These are phyloP conservation scores for Alternaria angustiovoidea DNA, from an alignment of 2,329 filamentous ascomycete species.

Conservation along the genomic window DNA sequence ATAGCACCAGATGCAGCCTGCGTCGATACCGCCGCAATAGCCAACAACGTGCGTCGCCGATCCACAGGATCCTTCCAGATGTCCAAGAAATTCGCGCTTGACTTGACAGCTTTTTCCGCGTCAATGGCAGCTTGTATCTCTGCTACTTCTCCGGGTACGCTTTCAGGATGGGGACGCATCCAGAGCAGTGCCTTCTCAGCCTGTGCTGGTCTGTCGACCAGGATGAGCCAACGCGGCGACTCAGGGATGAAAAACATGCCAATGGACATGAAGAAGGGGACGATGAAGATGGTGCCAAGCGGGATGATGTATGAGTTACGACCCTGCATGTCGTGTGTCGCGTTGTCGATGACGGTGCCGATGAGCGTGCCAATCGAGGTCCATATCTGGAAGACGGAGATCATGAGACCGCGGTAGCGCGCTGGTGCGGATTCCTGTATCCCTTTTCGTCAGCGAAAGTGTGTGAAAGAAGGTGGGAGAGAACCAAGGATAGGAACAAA, in stretches of 20 bases:
- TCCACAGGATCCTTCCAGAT: slow-evolving; percentile 63
- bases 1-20: slow-evolving; percentile 65
- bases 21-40: slow-evolving; percentile 58
- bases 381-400: slow-evolving; percentile 60
- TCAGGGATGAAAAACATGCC: slow-evolving; percentile 49
- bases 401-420: slow-evolving; percentile 59
- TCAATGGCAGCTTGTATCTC: slow-evolving; percentile 42
- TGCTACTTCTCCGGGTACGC: slow-evolving; percentile 31
- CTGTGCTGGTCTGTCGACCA: slow-evolving; percentile 27
- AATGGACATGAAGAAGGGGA: slow-evolving; percentile 57
- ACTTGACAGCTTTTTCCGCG: slow-evolving; percentile 55
- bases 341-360: slow-evolving; percentile 63
- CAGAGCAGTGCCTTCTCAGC: slow-evolving; percentile 35
- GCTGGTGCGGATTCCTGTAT: slow-evolving; percentile 57
- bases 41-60: slow-evolving; percentile 59
- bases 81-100: slow-evolving; percentile 60
- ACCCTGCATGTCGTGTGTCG: slow-evolving; percentile 40
- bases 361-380: slow-evolving; percentile 55
- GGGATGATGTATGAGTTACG: slow-evolving; percentile 55
- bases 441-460: too few species aligned
- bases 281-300: slow-evolving; percentile 62
- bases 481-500: too few species aligned
- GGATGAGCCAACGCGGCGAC: slow-evolving; percentile 56
- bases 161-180: slow-evolving; percentile 37
- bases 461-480: background rate